These are phyloP conservation scores for Aspergillus caelatus DNA, from an alignment of 2,329 filamentous ascomycete genomes.

Conservation along the genomic window DNA sequence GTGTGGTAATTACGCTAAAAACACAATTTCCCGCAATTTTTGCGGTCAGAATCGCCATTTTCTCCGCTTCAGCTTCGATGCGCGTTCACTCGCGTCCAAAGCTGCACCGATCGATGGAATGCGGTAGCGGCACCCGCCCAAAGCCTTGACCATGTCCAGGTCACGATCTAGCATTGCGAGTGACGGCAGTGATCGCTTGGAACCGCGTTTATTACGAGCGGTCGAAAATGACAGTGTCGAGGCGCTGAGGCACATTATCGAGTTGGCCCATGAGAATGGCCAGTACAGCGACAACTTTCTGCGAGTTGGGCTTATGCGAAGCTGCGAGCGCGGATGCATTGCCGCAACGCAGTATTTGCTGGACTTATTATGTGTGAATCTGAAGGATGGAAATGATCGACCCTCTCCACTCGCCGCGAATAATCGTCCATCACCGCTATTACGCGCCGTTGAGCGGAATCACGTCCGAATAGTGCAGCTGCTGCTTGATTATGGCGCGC, in stretches of 20 bases:
- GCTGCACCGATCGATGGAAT: slow-evolving; percentile 7
- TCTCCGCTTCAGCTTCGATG: slow-evolving; percentile 15
- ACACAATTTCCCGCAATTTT: slow-evolving; percentile 12
- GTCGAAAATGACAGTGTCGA: slow-evolving; percentile 41
- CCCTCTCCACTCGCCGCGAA: slow-evolving; percentile 35
- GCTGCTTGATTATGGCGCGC: slow-evolving; percentile 41
- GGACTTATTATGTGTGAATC: slow-evolving; percentile 37
- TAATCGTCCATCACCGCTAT: slow-evolving; percentile 37
- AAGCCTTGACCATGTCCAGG: slow-evolving; percentile 24
- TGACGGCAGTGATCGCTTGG: slow-evolving; percentile 42
- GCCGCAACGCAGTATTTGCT: slow-evolving; percentile 40
- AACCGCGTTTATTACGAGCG: slow-evolving; percentile 46
- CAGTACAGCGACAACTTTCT: slow-evolving; percentile 44
- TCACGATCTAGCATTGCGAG: slow-evolving; percentile 38
- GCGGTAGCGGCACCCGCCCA: not conserved
- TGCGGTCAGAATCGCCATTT: slow-evolving; percentile 5
- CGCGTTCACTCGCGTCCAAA: slow-evolving; percentile 12
- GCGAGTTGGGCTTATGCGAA: slow-evolving; percentile 43
- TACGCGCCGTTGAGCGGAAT: slow-evolving; percentile 43
- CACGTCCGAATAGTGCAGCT: slow-evolving; percentile 49
- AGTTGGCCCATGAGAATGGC: slow-evolving; percentile 36
- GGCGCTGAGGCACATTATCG: slow-evolving; percentile 34
- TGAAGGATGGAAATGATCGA: slow-evolving; percentile 34
- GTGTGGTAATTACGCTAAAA: slow-evolving; percentile 14
- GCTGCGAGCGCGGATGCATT: slow-evolving; percentile 41